Evolutionary conservation across 257 asterid species (phyloP).

Genomic region (Linderniella brevidens): DNA sequence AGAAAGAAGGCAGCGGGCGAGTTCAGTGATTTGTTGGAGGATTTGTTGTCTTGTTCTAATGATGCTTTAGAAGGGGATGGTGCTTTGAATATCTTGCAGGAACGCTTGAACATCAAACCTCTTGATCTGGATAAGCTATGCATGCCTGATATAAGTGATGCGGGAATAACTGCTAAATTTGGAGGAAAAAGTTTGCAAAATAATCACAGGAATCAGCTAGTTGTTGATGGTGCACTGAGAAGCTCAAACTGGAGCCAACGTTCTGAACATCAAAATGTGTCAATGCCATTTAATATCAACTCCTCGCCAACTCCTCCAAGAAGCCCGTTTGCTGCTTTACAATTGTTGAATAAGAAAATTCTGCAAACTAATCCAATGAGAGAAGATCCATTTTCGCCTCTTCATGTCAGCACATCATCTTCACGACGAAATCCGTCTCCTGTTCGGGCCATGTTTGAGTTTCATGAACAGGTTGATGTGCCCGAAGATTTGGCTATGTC

Average conservation of each 20-base stretch:
- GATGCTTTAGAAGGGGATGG: slow-evolving; percentile 55
- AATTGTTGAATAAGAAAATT: slow-evolving; percentile 29
- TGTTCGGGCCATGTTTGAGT: slow-evolving; percentile 13
- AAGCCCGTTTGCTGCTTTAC: slow-evolving; percentile 13
- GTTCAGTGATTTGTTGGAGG: slow-evolving; percentile 25
- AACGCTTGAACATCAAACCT: slow-evolving; percentile 48
- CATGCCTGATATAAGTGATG: slow-evolving; percentile 23
- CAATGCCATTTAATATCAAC: slow-evolving; percentile 13
- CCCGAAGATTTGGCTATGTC: slow-evolving; percentile 16
- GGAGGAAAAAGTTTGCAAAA: slow-evolving; percentile 18
- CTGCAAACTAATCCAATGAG: slow-evolving; percentile 30
- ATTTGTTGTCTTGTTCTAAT: slow-evolving; percentile 26
- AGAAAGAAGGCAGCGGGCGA: slow-evolving; percentile 18
- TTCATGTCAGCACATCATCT: slow-evolving; percentile 19
- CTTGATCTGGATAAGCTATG: slow-evolving; percentile 29
- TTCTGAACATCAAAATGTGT: slow-evolving; percentile 13
- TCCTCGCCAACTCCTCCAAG: slow-evolving; percentile 61
- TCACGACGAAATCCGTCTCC: slow-evolving; percentile 14
- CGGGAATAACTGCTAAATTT: slow-evolving; percentile 29
- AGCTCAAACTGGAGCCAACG: slow-evolving; percentile 15
- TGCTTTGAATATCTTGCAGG: slow-evolving; percentile 49
- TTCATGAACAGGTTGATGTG: slow-evolving; percentile 18
- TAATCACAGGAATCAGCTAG: slow-evolving; percentile 23
- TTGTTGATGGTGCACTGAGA: slow-evolving; percentile 26
- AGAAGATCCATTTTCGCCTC: slow-evolving; percentile 59